Conservation (phyloP, 768 basidiomycete species). For the Lactarius hatsudake region DNA sequence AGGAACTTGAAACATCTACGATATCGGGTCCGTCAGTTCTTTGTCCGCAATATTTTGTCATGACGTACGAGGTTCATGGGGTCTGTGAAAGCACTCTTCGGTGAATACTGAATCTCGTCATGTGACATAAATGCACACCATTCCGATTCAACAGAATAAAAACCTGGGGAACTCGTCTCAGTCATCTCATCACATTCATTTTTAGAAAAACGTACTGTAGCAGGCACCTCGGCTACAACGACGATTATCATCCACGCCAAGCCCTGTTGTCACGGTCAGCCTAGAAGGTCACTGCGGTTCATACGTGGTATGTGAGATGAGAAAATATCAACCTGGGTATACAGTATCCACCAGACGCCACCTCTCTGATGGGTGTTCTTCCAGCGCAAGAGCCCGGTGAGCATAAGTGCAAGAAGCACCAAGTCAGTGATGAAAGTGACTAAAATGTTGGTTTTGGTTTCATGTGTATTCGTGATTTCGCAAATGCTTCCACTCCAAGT, state of each 20-base stretch:
- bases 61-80: conserved; percentile 10
- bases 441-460: background rate
- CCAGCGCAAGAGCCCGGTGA: conserved; percentile 13
- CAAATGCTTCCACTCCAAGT: background rate
- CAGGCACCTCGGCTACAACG: conserved; percentile 1
- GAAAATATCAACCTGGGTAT: conserved; percentile 1
- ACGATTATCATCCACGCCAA: conserved; percentile 1
- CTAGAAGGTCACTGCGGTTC: background rate
- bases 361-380: background rate
- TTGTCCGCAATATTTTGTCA: background rate
- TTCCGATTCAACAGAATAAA: conserved; percentile 6
- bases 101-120: background rate
- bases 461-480: background rate
- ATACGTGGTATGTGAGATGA: background rate
- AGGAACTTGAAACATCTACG: conserved; percentile 12
- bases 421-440: conserved; percentile 3
- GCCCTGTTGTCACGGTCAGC: background rate
- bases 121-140: background rate
- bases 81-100: background rate
- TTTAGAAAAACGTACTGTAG: background rate
- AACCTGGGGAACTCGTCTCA: background rate
- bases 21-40: background rate
- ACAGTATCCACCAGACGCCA: conserved; percentile 8
- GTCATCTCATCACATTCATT: background rate
- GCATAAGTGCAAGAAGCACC: conserved; percentile 4